Percentiles rank a stretch among this genome's conserved stretches.
Conservation (phyloP, 306 rosid genomes). For the Purshia tridentata region DNA sequence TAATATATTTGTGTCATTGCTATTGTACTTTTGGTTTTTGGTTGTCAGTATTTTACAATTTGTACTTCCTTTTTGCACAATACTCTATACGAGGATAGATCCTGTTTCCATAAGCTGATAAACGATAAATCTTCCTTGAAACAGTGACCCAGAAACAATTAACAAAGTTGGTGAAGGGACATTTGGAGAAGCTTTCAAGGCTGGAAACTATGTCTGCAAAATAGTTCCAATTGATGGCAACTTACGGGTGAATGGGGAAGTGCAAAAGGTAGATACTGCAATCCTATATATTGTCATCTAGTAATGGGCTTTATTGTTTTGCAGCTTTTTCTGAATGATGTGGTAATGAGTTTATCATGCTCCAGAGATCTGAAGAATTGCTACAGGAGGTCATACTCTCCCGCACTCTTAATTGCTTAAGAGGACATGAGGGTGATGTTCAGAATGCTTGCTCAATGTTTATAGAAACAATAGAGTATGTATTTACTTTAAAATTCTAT, state of each 20-base stretch:
- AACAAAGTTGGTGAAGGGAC: constrained; percentile 94
- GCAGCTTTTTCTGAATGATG: constrained; percentile 10
- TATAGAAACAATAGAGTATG: constrained; percentile 77
- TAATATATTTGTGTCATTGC: neutral
- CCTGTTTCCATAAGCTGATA: constrained; percentile 27
- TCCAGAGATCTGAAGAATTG: constrained; percentile 80
- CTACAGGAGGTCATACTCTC: constrained; percentile 90
- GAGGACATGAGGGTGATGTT: constrained; percentile 42
- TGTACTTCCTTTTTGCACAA: constrained; percentile 6
- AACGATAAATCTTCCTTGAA: constrained; percentile 25
- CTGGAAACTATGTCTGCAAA: constrained; percentile 76
- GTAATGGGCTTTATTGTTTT: neutral
- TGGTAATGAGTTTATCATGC: constrained; percentile 20
- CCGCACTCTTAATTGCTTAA: constrained; percentile 75
- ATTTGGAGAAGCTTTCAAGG: constrained; percentile 88
- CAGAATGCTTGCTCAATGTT: constrained; percentile 62
- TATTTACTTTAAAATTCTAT: constrained; percentile 25
- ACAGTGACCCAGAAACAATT: constrained; percentile 56
- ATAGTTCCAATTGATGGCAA: constrained; percentile 92
- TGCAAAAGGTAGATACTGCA: constrained; percentile 67
- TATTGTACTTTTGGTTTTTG: neutral
- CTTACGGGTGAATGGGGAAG: constrained; percentile 76
- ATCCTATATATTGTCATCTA: constrained; percentile 8
- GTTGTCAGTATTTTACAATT: neutral
- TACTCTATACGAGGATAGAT: constrained; percentile 11